A percentile compares a stretch with the other conserved stretches of the same genome.
These are phyloP conservation scores for Quercus dentata DNA, from an alignment of 306 rosid species.

Conservation along the genomic window DNA sequence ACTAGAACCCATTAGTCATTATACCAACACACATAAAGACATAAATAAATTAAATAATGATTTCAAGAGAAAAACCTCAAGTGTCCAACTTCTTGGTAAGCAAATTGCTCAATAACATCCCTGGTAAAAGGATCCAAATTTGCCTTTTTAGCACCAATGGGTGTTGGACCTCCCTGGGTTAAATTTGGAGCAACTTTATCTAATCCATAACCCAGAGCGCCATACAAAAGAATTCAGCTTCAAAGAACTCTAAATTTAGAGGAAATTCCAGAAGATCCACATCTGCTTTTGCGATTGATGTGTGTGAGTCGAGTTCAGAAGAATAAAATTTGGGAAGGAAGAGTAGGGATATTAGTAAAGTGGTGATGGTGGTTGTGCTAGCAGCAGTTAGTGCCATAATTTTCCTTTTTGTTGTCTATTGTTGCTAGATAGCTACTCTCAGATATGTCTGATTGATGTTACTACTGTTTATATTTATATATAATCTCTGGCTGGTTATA, in stretches of 20 bases:
- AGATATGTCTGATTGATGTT: too few relatives aligned
- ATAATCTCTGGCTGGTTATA: too few relatives aligned
- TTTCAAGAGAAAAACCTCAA: slow-evolving; percentile 39
- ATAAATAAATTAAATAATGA: neutral
- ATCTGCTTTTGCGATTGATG: slow-evolving; percentile 10
- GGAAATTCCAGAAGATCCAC: slow-evolving; percentile 55
- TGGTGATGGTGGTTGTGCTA: too few relatives aligned
- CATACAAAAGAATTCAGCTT: slow-evolving; percentile 70
- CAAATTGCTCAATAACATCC: slow-evolving; percentile 56
- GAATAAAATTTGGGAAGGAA: slow-evolving; percentile 11
- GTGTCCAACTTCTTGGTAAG: slow-evolving; percentile 68
- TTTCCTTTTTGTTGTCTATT: too few relatives aligned
- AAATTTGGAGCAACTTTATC: slow-evolving; percentile 47
- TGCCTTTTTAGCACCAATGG: slow-evolving; percentile 57
- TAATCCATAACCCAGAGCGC: slow-evolving; percentile 55
- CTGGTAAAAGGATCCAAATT: slow-evolving; percentile 16
- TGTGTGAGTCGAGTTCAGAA: neutral
- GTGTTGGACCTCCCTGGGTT: slow-evolving; percentile 49
- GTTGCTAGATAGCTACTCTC: too few relatives aligned
- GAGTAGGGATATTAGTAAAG: too few relatives aligned
- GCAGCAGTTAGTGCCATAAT: too few relatives aligned
- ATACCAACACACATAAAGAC: neutral
- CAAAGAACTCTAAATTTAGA: slow-evolving; percentile 61
- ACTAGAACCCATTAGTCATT: too few relatives aligned
- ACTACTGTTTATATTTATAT: too few relatives aligned